These are phyloP conservation scores for Sherardia arvensis DNA, from an alignment of 257 asterid genomes.

Conservation along the genomic window DNA sequence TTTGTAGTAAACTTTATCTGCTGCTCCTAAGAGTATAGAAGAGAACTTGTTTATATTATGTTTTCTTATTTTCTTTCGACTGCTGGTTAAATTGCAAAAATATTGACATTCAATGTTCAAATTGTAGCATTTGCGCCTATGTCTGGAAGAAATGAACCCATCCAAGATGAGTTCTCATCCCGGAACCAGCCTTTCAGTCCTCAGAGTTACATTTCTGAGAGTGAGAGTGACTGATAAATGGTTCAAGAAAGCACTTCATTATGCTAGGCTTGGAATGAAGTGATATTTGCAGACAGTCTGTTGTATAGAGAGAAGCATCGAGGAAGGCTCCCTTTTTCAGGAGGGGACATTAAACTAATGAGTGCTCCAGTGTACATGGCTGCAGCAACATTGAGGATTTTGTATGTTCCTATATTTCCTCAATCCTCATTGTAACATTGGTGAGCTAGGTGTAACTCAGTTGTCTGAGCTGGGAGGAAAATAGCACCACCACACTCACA, in stretches of 20 bases:
- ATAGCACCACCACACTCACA: no score
- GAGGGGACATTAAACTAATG: neutral
- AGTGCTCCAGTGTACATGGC: neutral
- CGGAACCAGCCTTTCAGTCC: constrained; percentile 62
- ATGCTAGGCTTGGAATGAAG: neutral
- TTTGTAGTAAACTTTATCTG: neutral
- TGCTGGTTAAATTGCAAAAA: neutral
- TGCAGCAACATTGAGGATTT: neutral
- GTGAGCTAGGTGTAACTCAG: no score
- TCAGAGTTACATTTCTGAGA: constrained; percentile 62
- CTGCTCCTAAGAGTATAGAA: neutral
- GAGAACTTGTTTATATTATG: neutral
- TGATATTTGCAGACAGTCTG: neutral
- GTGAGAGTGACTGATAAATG: constrained; percentile 42
- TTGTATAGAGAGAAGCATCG: neutral
- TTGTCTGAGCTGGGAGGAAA: no score
- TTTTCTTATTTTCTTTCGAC: constrained; percentile 1
- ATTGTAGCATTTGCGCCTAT: constrained; percentile 88
- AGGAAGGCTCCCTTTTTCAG: neutral
- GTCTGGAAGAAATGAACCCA: constrained; percentile 38
- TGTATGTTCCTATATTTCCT: no score
- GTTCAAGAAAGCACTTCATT: neutral
- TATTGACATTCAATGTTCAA: neutral
- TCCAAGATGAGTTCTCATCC: constrained; percentile 25
- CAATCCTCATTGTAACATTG: neutral